Base-by-base conservation (phyloP, 306 rosid species). In the Clitoria ternatea region DNA sequence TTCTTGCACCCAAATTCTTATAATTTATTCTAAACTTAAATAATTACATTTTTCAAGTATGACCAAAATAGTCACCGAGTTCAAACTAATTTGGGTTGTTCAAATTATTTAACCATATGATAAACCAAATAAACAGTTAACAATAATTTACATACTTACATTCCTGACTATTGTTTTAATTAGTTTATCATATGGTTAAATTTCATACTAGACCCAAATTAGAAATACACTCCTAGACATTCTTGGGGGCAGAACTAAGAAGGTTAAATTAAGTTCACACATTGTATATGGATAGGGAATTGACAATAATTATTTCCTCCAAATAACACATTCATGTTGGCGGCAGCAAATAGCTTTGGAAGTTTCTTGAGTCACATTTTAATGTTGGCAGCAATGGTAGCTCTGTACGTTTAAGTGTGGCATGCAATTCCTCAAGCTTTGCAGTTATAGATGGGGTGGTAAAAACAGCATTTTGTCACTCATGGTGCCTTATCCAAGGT, bases 401-500 rank as follows among this genome's bases (percentile, higher is more conserved):
- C 13, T 40, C 60, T 11, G 24, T 3, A 39, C 67, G 61, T 22
- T 66, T 73, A 35, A 66, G 39, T 36, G 27, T 22, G 50, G 26
- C 30, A 32, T 15, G 70, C 32, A 75, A 62, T 36, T 69, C 32
- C 43, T 14, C 71, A 43, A 60, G 45, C 56, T 74, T 61, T 30
- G 27, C 47, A 44, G 54, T 24, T 23, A 32, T 13, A 43, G 3
- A 66, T 10, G 66, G 35, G 56, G 43, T 23, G 7, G 32, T 42
- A 2, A 10, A 26, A 55, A 54, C 11, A 53, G 4, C 24, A 11
- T 42, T 43, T 66, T 48, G 40, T 23, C 66, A 24, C 19, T 87
- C 85, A 83, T 64, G 82, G 45, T 57, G 79, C 53, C 47, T 77
- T 77, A 2, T 86, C 88, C 57, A 78, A 15, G 59, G 78, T 43